Base-by-base conservation (phyloP, 148 eudicot genomes). In the Camellia japonica region DNA sequence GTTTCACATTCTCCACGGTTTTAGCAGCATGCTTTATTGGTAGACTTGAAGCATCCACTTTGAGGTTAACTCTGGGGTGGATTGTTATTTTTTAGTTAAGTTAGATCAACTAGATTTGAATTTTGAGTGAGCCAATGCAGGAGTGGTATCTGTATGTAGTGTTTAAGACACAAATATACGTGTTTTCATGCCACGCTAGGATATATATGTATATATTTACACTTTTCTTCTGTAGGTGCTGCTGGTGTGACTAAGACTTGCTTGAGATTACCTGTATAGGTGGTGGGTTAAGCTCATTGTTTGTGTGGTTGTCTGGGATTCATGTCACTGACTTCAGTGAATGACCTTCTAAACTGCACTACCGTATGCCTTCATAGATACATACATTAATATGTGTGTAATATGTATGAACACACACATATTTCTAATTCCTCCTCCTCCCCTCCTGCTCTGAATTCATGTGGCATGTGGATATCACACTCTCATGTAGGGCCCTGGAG, bases 401-500 rank as follows among this genome's bases (percentile, higher is more conserved):
- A 30, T 30, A 30, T 30, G 38, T 1, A 30, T 30, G 38, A 30
- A 19, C 41, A 64, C 3, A 23, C 18, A 41, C 23, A 7, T 23
- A 7, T 41, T 67, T 4, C 41, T 41, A 14, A 41, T 7, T 8
- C 30, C n/a, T 55, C 6, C 23, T 77, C 56, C 63, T 15, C 30
- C 52, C 23, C 13, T 76, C 3, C 18, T 3, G 20, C 7, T 72
- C 60, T 41, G 11, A 38, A 51, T 52, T 63, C 43, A 51, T 41
- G 20, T 81, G 71, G 58, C 15, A 59, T 76, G 60, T 18, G 51
- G 62, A 60, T 61, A 51, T 18, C 7, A 63, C 7, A 63, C 49
- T 51, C 58, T 9, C 44, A 55, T 72, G 9, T 79, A 94, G 98
- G 98, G 71, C 98, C 98, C 8, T 94, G 98, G 98, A 90, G 98